Base-by-base conservation (phyloP, 805 yeast genomes). In the Clavispora santaluciae region DNA sequence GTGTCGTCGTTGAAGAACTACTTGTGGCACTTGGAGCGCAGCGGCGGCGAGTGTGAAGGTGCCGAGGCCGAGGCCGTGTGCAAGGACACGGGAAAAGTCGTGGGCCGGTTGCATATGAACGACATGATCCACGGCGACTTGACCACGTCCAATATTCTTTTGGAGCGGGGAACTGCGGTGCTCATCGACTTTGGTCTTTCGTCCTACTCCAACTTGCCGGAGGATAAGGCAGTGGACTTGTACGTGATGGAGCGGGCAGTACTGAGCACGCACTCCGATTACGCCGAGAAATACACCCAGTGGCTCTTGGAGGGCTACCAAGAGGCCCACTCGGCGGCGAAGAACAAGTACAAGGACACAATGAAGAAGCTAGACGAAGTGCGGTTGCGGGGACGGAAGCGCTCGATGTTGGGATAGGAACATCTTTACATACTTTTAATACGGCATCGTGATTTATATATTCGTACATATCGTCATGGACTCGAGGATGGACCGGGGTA, bases 151-250 rank as follows among this genome's bases (percentile, higher is more conserved):
- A 93, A 93, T 54, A 78, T 89, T 20, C 74, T 93, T 34, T 55
- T 90, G 12, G 57, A 61, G 36, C 45, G 48, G 4, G 45, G 36
- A 7, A 51, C 46, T 6, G 88, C 95, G 0, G 76, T 69, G 24
- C 61, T 93, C 49, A 93, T 93, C 40, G 99, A 93, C 57, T 93
- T 93, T 64, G 99, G 99, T 0, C 70, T 93, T 15, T 85, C 95
- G 2, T 79, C 89, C 10, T 80, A 80, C 42, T 79, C 95, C 0
- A 72, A 74, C 1, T 59, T 88, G 46, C 75, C 85, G 0, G 99
- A 93, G 54, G 98, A 91, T 55, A 89, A 87, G 61, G 98, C 98
- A 3, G 99, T 93, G n/a, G 99, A 93, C 60, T 61, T 93, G 44
- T 93, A 93, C 54, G 98, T 93, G 9, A 64, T 93, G 45, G 99